These are phyloP conservation scores for Didymella keratinophila DNA, from an alignment of 2,329 filamentous ascomycete genomes.

Conservation along the genomic window DNA sequence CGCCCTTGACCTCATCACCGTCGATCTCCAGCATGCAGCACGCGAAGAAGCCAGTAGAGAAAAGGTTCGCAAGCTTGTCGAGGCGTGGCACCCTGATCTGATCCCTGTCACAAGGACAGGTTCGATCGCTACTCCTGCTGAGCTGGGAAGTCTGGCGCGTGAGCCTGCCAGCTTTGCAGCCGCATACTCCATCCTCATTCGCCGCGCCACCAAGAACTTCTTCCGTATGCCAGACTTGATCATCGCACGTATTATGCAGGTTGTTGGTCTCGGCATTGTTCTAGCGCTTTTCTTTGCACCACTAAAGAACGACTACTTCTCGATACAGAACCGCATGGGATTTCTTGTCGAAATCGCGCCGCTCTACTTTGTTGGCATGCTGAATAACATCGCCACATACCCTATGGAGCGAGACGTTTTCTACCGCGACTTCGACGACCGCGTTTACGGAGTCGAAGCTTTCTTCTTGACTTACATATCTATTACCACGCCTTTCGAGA, in stretches of 20 bases:
- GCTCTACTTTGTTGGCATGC: conserved; percentile 76
- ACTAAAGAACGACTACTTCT: conserved; percentile 71
- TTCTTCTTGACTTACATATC: conserved; percentile 75
- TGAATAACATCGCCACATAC: conserved; percentile 80
- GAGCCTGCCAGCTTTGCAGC: conserved; percentile 67
- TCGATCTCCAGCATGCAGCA: conserved; percentile 72
- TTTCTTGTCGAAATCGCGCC: conserved; percentile 76
- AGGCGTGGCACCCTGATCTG: conserved; percentile 60
- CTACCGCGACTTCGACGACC: conserved; percentile 77
- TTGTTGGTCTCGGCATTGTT: conserved; percentile 48
- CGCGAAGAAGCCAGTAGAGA: conserved; percentile 69
- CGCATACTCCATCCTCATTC: conserved; percentile 72
- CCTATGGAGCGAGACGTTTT: conserved; percentile 77
- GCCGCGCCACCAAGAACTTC: conserved; percentile 71
- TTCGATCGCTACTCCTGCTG: conserved; percentile 70
- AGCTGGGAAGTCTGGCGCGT: conserved; percentile 73
- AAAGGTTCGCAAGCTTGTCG: conserved; percentile 68
- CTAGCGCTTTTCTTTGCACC: conserved; percentile 69
- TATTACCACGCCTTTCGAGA: conserved; percentile 76
- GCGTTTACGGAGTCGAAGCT: conserved; percentile 73
- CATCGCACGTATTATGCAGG: conserved; percentile 49
- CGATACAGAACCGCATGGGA: conserved; percentile 76
- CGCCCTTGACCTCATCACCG: conserved; percentile 77
- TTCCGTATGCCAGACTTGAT: conserved; percentile 50
- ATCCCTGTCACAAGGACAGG: conserved; percentile 35